phyloP scores from a whole-genome alignment of 1,284 basidiomycete genomes.

The Rhodotorula sp. region DNA sequence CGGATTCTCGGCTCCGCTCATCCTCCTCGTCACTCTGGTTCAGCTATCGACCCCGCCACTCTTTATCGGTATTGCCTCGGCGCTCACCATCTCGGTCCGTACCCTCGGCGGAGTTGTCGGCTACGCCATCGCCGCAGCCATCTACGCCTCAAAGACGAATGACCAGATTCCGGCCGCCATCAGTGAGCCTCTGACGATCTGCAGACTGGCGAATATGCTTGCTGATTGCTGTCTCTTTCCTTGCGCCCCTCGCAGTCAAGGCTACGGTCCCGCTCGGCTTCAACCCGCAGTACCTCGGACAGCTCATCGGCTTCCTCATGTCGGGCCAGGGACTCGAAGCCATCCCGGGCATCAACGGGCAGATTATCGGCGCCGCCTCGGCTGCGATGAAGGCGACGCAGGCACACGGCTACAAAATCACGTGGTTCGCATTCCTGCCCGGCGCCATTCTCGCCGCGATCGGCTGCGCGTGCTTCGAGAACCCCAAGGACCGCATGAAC shows the following conservation, averaged over 20 bases:
- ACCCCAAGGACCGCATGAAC: slow-evolving; percentile 30
- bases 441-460: slow-evolving; percentile 22
- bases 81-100: slow-evolving; percentile 15
- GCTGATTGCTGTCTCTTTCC: background rate
- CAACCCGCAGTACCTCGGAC: slow-evolving; percentile 1
- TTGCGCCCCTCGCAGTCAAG: background rate
- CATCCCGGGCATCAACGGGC: slow-evolving; percentile 15
- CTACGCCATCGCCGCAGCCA: slow-evolving; percentile 18
- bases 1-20: slow-evolving; percentile 31
- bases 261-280: slow-evolving; percentile 14
- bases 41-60: slow-evolving; percentile 30
- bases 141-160: slow-evolving; percentile 16
- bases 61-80: slow-evolving; percentile 30
- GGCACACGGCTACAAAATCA: slow-evolving; percentile 25
- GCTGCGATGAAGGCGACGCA: slow-evolving; percentile 7
- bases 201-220: background rate
- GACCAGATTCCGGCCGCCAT: slow-evolving; percentile 10
- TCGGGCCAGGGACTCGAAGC: slow-evolving; percentile 9
- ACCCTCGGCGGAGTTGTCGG: slow-evolving; percentile 25
- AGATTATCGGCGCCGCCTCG: slow-evolving; percentile 13
- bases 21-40: slow-evolving; percentile 25
- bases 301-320: slow-evolving; percentile 9
- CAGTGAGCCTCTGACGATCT: background rate
- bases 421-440: slow-evolving; percentile 28
- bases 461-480: slow-evolving; percentile 21